phyloP scores from a whole-genome alignment of 495 filamentous ascomycete species.

The Penicillium ucsense region DNA sequence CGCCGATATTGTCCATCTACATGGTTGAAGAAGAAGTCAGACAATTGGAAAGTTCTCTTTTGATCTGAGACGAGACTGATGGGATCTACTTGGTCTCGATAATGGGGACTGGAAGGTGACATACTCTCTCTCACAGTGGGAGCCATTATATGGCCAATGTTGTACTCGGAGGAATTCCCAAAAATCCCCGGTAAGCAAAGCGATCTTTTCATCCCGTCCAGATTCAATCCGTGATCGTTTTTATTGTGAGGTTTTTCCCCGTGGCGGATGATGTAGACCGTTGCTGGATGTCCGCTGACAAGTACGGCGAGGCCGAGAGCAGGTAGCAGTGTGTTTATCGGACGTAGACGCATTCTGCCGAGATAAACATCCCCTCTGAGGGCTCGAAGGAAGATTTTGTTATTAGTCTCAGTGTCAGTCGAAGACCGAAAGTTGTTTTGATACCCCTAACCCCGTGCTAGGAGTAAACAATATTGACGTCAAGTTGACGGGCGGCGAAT shows the following conservation, averaged over 20 bases:
- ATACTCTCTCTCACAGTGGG: slow-evolving; percentile 22
- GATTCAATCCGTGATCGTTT: slow-evolving; percentile 28
- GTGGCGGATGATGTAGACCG: slow-evolving; percentile 44
- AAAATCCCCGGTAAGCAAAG: slow-evolving; percentile 38
- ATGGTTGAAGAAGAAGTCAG: no score
- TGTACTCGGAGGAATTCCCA: slow-evolving; percentile 28
- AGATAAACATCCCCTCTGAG: no score
- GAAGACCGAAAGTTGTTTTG: no score
- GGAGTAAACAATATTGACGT: no score
- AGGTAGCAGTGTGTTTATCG: neutral
- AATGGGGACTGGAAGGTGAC: neutral
- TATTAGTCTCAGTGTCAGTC: no score
- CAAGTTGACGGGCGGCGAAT: no score
- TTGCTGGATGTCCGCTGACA: slow-evolving; percentile 9
- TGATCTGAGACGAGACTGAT: no score
- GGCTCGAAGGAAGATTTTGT: no score
- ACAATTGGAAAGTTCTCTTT: no score
- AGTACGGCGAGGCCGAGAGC: neutral
- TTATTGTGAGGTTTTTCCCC: slow-evolving; percentile 39
- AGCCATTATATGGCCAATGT: slow-evolving; percentile 41
- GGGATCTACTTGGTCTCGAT: no score
- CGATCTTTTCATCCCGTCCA: slow-evolving; percentile 33
- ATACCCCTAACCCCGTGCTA: no score
- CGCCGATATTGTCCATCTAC: slow-evolving; percentile 35
- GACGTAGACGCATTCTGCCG: no score